Evolutionary conservation across 495 filamentous ascomycete species (phyloP), one percentile per base, ranked within the genome.

Genomic region (Neurospora tetraspora): DNA sequence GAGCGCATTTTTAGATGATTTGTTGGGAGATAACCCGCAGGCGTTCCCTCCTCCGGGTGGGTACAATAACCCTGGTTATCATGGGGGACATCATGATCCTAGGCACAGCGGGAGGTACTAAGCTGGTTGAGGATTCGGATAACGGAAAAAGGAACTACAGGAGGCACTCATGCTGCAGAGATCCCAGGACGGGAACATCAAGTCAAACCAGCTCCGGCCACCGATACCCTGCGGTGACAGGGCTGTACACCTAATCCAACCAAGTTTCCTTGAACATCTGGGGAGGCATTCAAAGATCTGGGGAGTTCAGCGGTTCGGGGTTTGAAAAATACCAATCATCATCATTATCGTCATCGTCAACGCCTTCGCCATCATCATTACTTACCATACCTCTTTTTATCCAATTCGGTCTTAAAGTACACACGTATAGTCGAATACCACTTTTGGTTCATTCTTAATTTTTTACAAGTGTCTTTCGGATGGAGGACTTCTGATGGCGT

Each of bases 1-100:
- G 12, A 97, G 94, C 81, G 92, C 94, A 53, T 97, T 94, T 78
- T 81, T 99, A 53, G 95, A 99, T 72, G 96, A 98, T 83, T 77
- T 99, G 72, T 92, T 99, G 78, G 94, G 94, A 70, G 85, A 86
- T 39, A 79, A 83, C 65, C 78, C 79, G 9, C 79, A 81, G 34
- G 70, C 74, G 43, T 83, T 83, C 71, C 82, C 75, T 12, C 75
- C 82, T 27, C 80, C 83, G 2, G 78, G 72, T 3, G 74, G 74
- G 31, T 69, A 68, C 31, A 59, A 69, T 5, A 39, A 65, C 20
- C 43, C 73, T 31, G 23, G 65, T 10, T 70, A 68, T 20, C 71
- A 70, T 3, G 47, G n/a, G 6, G 42, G 59, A 1, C 73, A 71
- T 18, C 73, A 76, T 39, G 61, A 40, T 68, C 70, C 73, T 43